Evolutionary conservation across 1,284 basidiomycete species (phyloP), one percentile per base, ranked within the genome.

Genomic region (Vanrija humicola): DNA sequence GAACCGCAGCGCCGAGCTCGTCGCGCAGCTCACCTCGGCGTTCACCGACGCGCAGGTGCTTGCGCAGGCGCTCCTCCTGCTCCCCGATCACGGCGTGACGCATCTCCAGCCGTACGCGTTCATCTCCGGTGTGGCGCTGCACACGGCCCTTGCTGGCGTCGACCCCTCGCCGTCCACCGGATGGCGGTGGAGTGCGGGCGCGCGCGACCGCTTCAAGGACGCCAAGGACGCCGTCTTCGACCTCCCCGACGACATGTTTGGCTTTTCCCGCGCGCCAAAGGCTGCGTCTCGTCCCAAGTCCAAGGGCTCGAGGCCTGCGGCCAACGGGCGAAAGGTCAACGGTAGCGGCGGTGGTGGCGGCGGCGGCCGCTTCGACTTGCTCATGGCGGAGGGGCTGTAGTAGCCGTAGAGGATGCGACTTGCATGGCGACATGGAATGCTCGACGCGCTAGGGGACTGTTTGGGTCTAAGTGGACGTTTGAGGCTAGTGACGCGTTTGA

Each of bases 1-100:
- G 38, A 84, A 86, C 65, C 80, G 89, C 9, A 82, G 85, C 62
- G 78, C 89, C 23, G 86, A 90, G 62, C 79, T 91, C 18, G 79
- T 82, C 43, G 86, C 88, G 0, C 88, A 90, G 64, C 65, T 84
- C 7, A 73, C 83, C 3, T 79, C 81, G 51, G 82, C 85, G 1
- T 67, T 87, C 55, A 54, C 61, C 0, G 74, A 75, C 47, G 43
- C 61, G 4, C 48, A 61, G 6, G 38, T 64, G 6, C 64, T 77
- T 10, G 69, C 74, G 8, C 72, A 76, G 50, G 55, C 73, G 4
- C 62, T 77, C 12, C 64, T 75, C 8, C 61, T 77, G 25, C 28
- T 26, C 16, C 26, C 40, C 47, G 48, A 12, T 6, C 6, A 19
- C 15, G 25, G 39, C 12, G 44, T 56, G 10, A 69, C 68, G 0